Evolutionary conservation across 2,329 filamentous ascomycete genomes (phyloP), one percentile per base, ranked within the genome.

Genomic region (Talaromyces sp.): DNA sequence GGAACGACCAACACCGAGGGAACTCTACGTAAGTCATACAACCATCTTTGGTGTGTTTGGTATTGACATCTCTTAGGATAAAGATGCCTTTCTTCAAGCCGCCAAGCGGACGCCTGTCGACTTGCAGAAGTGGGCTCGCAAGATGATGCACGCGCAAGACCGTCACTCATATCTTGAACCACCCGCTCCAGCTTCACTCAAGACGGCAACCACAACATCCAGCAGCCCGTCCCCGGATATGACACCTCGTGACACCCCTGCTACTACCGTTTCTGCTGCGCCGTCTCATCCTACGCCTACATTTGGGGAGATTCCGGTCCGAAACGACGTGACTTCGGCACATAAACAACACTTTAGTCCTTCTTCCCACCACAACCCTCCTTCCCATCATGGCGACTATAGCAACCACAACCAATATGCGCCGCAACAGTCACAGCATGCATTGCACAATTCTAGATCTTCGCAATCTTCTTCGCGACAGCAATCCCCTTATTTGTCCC

Each of bases 51-150:
- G 28, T 7, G 6, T 28, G 3, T 14, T 28, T 2, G 44, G 1
- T 3, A 9, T 60, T 64, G 57, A 64, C 18, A 23, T 1, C 39
- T 61, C 8, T 33, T 64, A 96, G 92, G 93, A 97, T 68, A 88
- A 89, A 65, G 95, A 99, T 73, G 87, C 92, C 3, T 99, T 99
- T 77, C 86, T 99, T 21, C 92, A 96, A 77, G 95, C 95, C 60
- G 95, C 95, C 56, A 98, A 98, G 81, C 87, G 93, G 69, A 99
- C 95, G 0, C 95, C 95, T 0, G 95, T 99, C 58, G 90, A 99
- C 74, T 83, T 99, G 37, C 87, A 90, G 75, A 91, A 92, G 66
- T 99, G 95, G 95, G 93, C 95, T 23, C 87, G 96, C 56, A 88
- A 91, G 70, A 86, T 98, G 82, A 93, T 98, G 86, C 93, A 97